Base-by-base conservation (phyloP, 768 basidiomycete species). In the Panaeolus papilionaceus region DNA sequence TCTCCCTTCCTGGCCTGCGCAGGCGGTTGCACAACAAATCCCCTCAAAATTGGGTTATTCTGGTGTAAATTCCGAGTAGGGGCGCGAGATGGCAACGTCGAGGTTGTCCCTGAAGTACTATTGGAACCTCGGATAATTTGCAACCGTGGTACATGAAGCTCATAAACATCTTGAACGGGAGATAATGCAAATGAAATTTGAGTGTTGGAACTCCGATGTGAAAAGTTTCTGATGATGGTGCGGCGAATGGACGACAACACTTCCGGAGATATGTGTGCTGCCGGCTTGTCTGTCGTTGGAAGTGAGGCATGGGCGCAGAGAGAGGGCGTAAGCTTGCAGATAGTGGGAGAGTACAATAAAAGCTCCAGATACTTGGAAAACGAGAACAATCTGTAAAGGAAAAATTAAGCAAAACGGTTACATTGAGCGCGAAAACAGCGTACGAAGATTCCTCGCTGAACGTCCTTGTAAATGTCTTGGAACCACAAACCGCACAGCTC, bases 311-410 rank as follows among this genome's bases (percentile, higher is more conserved):
- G 89, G 66, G 79, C 79, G 67, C 89, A 91, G 9, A 88, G 69
- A 0, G 79, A 54, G 4, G 83, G 78, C 7, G 78, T 75, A 9
- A 83, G 63, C 0, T 64, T 71, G 64, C 74, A 77, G 7, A 87
- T 65, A 2, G 74, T 63, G 0, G 80, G 78, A 0, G 85, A 84
- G 71, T 86, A 88, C 8, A 86, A 68, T 1, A 86, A 74, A 4
- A 89, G 72, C 73, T 90, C 88, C 16, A 89, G 75, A 69, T 82
- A 89, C 71, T 90, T 90, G 18, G 83, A 85, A 66, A 84, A 88
- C 0, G 88, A 88, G 58, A 83, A 79, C 7, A 89, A 72, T 65
- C 88, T 88, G 61, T 37, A 64, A 64, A 64, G 33, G 65, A 44
- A 16, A 23, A 47, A 44, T 63, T n/a, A 54, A 67, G 38, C 64